Base-by-base conservation (phyloP, 164 flowering plant species). In the Annona squamosa region DNA sequence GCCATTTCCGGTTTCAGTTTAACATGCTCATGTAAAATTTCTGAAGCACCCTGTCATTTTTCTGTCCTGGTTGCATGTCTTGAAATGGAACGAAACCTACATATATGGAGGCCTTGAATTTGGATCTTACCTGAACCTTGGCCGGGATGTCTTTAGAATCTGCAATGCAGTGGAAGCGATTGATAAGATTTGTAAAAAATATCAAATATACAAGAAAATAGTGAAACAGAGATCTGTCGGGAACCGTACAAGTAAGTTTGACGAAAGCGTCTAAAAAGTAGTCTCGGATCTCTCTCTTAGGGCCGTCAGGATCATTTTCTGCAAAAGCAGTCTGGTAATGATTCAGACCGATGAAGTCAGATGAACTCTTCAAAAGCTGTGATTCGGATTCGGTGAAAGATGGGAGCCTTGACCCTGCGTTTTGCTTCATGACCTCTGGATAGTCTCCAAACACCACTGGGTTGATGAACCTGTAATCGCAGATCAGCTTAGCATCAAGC, bases 361-460 rank as follows among this genome's bases (percentile, higher is more conserved):
- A 71, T 3, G 83, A 80, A 2, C 81, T 82, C 68, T 84, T 82
- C 7, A 82, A 12, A 19, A 74, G 76, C 68, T 73, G 10, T 9
- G 79, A 71, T 64, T 82, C 79, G 3, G 16, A 6, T 72, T 75
- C 73, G 41, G 72, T 84, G 80, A 92, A 91, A 46, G 79, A 73
- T 7, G 94, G 93, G 17, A 93, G 37, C 71, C 93, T 84, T 1
- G 79, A 59, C 1, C 91, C 89, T 1, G 59, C 90, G 43, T 48
- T 82, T 70, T 74, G 69, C 75, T 80, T 89, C 94, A 90, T 87
- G 72, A 68, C 67, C 37, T 76, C 67, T 0, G 93, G 94, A 73
- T 92, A 91, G 66, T 85, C 91, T 67, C 98, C 98, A 75, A 64
- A 77, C 12, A 85, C 76, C 70, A 91, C 64, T 3, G 90, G 93